Conservation (phyloP, 2,329 filamentous ascomycete genomes). For the Aureobasidium leucospermi region DNA sequence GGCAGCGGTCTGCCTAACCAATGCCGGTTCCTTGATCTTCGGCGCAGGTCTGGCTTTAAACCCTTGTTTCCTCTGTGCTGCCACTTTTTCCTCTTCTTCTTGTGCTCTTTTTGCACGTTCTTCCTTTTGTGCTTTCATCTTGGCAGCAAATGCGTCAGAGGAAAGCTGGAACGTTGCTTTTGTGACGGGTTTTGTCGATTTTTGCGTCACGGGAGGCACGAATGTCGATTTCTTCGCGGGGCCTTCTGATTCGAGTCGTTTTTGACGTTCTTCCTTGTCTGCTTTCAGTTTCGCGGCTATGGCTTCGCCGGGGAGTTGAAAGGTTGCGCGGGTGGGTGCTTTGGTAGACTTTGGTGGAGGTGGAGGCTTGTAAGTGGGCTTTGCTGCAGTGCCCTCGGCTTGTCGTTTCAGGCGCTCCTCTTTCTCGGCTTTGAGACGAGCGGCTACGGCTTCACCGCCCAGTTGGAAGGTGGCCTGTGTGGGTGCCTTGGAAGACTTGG, state of each 20-base stretch:
- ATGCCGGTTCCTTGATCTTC: conserved; percentile 16
- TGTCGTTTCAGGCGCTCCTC: conserved; percentile 42
- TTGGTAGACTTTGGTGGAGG: conserved; percentile 17
- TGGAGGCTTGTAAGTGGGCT: neutral
- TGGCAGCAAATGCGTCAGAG: conserved; percentile 46
- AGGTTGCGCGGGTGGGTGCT: conserved; percentile 26
- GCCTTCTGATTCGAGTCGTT: conserved; percentile 28
- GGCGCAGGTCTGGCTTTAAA: conserved; percentile 44
- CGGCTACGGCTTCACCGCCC: conserved; percentile 46
- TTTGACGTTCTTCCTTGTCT: conserved; percentile 40
- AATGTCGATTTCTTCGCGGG: neutral
- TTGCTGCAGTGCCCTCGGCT: conserved; percentile 20
- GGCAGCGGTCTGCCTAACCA: conserved; percentile 40
- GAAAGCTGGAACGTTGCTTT: conserved; percentile 45
- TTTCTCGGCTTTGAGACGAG: conserved; percentile 44
- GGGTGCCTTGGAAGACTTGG: conserved; percentile 44
- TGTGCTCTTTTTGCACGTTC: conserved; percentile 26
- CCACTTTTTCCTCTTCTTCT: conserved; percentile 19
- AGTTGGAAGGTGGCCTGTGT: conserved; percentile 45
- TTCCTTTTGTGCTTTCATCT: conserved; percentile 41
- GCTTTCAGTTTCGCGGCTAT: conserved; percentile 46
- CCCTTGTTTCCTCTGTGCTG: conserved; percentile 24
- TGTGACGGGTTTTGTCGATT: conserved; percentile 45
- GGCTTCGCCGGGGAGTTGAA: conserved; percentile 47
- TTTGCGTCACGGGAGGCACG: conserved; percentile 36